Evolutionary conservation across 2,329 filamentous ascomycete genomes (phyloP).

Genomic region (Aspergillus sojae): DNA sequence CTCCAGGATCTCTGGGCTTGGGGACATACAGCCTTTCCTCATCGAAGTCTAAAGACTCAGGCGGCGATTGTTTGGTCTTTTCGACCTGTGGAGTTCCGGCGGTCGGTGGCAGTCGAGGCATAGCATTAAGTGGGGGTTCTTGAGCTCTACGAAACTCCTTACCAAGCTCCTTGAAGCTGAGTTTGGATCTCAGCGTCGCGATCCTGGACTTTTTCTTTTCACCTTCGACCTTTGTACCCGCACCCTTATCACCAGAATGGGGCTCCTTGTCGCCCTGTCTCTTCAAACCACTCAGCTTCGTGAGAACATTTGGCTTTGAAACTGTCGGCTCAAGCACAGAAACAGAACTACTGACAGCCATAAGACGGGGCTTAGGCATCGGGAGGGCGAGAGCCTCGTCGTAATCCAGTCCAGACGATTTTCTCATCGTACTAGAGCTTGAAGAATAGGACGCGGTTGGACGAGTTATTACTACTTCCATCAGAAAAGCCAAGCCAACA

Average conservation of each 20-base stretch:
- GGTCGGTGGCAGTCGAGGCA: constrained; percentile 12
- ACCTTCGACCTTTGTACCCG: constrained; percentile 5
- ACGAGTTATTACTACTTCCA: not conserved
- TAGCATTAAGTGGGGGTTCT: constrained; percentile 10
- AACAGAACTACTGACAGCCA: constrained; percentile 7
- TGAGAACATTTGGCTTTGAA: constrained; percentile 1
- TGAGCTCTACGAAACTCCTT: constrained; percentile 27
- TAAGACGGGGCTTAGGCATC: constrained; percentile 29
- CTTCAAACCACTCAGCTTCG: constrained; percentile 11
- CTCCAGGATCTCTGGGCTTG: constrained; percentile 11
- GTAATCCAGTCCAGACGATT: constrained; percentile 28
- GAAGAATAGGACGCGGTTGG: not conserved
- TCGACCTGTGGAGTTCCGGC: not conserved
- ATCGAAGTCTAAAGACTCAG: constrained; percentile 10
- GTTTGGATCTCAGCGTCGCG: constrained; percentile 30
- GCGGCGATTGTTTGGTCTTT: not conserved
- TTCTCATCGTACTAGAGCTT: constrained; percentile 17
- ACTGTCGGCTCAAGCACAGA: not conserved
- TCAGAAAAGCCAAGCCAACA: not conserved
- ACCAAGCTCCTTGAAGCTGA: constrained; percentile 33
- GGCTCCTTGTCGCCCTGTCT: constrained; percentile 24
- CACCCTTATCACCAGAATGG: not conserved
- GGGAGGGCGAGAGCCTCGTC: constrained; percentile 30
- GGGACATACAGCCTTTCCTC: constrained; percentile 22
- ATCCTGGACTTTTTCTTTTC: constrained; percentile 30